These are phyloP conservation scores for Crucihimalaya himalaica DNA, from an alignment of 345 rosid genomes.

Conservation along the genomic window DNA sequence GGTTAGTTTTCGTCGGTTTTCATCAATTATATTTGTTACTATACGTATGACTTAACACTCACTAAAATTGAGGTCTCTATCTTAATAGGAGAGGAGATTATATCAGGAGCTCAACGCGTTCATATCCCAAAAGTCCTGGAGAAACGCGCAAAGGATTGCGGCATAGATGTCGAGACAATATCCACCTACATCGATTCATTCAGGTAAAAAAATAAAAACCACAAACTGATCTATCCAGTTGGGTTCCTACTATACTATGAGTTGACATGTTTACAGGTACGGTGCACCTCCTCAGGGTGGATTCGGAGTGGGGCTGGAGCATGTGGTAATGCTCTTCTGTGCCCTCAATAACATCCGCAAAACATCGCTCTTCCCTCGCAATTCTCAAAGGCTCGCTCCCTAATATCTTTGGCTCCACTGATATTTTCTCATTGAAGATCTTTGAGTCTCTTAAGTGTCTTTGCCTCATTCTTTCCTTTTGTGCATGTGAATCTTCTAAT, in stretches of 20 bases:
- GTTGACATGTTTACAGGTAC: constrained; percentile 43
- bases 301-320: constrained; percentile 48
- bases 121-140: constrained; percentile 62
- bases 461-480: no score
- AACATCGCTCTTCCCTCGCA: constrained; percentile 83
- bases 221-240: neutral
- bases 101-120: constrained; percentile 83
- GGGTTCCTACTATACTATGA: no score
- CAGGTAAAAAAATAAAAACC: constrained; percentile 48
- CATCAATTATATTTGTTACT: neutral
- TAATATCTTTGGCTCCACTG: no score
- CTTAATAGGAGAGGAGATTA: constrained; percentile 73
- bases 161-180: constrained; percentile 68
- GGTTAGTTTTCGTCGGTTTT: constrained; percentile 38
- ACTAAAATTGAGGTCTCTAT: neutral
- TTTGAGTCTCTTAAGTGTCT: no score
- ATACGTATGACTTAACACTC: no score
- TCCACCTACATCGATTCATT: constrained; percentile 68
- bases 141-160: constrained; percentile 65
- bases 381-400: constrained; percentile 68
- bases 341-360: constrained; percentile 74
- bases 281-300: constrained; percentile 90
- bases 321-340: constrained; percentile 84
- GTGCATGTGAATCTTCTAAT: no score
- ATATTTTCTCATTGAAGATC: no score